Evolutionary conservation across 2,329 filamentous ascomycete species (phyloP), one percentile per base, ranked within the genome.

Genomic region (Aspergillus phoenicis): DNA sequence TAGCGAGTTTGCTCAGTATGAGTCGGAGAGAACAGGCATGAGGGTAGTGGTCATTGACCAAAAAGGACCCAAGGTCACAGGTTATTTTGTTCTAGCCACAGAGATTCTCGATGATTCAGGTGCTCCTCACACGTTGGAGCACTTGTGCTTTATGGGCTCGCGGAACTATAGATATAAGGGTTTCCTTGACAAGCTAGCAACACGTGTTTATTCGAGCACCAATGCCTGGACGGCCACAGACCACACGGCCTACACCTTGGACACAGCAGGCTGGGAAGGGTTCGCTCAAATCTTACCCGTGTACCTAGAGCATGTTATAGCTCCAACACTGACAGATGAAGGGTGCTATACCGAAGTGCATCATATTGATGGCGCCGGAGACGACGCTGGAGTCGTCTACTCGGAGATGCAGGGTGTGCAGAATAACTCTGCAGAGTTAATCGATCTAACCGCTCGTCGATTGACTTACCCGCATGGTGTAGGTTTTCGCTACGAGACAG

Each of bases 341-440:
- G 92, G 88, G 10, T 97, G 96, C 74, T 89, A 94, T 66, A 99
- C 95, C 2, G 95, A 99, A 76, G 95, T 99, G 1, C 93, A 97
- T 80, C 95, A 99, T 74, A 86, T 99, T 58, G 92, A 99, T 73
- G 94, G 92, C 15, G 87, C 91, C 67, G 95, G 95, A 59, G 90
- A 98, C 65, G 95, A 99, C 83, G 95, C 95, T 45, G 95, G 93
- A 64, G 93, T 97, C 1, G 95, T 99, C 8, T 99, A 99, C 78
- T 97, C 94, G 0, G 95, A 99, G 78, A 99, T 99, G 95, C 95
- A 99, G 78, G 95, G 89, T 24, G 88, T 97, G 2, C 91, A 98
- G 73, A 96, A 96, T 73, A 89, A 87, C 56, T 88, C 90, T 66
- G 82, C 84, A 7, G 92, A 97, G 74, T 86, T 98, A 61, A 97